Evolutionary conservation across 352 stramenopile genomes (phyloP).

Genomic region (Globisporangium solare): DNA sequence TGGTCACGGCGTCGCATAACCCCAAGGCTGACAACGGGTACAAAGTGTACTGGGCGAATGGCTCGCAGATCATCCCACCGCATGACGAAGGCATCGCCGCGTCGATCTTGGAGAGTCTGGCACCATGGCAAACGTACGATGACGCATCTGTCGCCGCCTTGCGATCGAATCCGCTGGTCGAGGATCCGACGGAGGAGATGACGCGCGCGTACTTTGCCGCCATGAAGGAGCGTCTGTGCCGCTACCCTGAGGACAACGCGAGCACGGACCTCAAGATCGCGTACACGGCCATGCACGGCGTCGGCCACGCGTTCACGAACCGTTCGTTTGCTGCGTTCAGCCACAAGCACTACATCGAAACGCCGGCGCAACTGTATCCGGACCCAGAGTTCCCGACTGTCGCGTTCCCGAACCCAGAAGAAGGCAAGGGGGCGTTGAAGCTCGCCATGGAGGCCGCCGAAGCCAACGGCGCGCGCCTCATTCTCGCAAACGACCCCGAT

Average conservation of each 20-base stretch:
- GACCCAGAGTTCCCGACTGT: conserved; percentile 97
- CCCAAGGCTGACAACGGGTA: conserved; percentile 97
- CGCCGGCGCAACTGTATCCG: conserved; percentile 87
- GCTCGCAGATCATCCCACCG: conserved; percentile 96
- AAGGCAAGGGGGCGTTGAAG: conserved; percentile 95
- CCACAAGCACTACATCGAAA: conserved; percentile 80
- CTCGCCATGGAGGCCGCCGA: conserved; percentile 89
- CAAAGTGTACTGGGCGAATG: conserved; percentile 96
- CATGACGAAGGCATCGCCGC: conserved; percentile 92
- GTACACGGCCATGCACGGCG: conserved; percentile 98
- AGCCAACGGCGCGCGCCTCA: conserved; percentile 65
- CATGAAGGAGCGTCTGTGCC: conserved; percentile 48
- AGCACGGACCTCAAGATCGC: conserved; percentile 72
- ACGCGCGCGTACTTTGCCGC: conserved; percentile 64
- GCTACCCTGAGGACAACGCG: conserved; percentile 63
- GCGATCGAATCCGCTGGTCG: conserved; percentile 37
- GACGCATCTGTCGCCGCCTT: conserved; percentile 33
- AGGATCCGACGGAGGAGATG: conserved; percentile 69
- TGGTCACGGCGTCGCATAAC: conserved; percentile 98
- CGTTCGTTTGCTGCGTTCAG: conserved; percentile 90
- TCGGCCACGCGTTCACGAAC: conserved; percentile 91
- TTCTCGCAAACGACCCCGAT: conserved; percentile 98
- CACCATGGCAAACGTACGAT: conserved; percentile 77
- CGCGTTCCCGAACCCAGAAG: conserved; percentile 97
- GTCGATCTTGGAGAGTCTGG: conserved; percentile 89